Evolutionary conservation across 2,329 filamentous ascomycete genomes (phyloP).

Genomic region (Cadophora sp.): DNA sequence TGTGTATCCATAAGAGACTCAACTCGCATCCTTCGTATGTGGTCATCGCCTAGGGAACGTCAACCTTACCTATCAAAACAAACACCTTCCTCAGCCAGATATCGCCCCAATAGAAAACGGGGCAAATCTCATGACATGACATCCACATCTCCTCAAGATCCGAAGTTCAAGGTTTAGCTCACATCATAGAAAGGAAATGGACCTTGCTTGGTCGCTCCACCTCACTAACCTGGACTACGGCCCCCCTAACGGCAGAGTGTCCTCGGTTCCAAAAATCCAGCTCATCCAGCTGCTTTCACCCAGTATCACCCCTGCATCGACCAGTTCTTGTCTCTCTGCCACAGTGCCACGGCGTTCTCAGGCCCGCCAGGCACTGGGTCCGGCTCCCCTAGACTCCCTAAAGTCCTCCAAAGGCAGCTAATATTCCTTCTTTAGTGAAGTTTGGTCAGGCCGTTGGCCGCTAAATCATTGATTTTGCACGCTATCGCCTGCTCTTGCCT

Average conservation of each 20-base stretch:
- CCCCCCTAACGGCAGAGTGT: neutral
- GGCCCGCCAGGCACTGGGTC: neutral
- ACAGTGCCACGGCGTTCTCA: neutral
- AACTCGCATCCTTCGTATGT: neutral
- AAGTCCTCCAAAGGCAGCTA: constrained; percentile 4
- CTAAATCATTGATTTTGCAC: constrained; percentile 10
- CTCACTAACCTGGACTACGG: neutral
- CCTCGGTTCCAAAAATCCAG: constrained; percentile 5
- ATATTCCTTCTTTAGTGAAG: neutral
- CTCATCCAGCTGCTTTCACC: neutral
- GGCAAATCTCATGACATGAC: constrained; percentile 12
- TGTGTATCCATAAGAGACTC: constrained; percentile 3
- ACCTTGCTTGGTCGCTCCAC: neutral
- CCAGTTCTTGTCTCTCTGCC: neutral
- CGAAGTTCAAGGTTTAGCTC: neutral
- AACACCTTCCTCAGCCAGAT: neutral
- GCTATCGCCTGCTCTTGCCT: neutral
- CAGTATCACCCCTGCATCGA: neutral
- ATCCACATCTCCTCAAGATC: neutral
- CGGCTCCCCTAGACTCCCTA: constrained; percentile 9
- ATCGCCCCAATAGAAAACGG: constrained; percentile 12
- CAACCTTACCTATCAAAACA: constrained; percentile 1
- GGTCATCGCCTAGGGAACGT: constrained; percentile 7
- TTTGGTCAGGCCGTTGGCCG: neutral
- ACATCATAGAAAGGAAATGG: too few species aligned